Conservation (phyloP, 1,284 basidiomycete species). For the Gastroboletus turbinatus region DNA sequence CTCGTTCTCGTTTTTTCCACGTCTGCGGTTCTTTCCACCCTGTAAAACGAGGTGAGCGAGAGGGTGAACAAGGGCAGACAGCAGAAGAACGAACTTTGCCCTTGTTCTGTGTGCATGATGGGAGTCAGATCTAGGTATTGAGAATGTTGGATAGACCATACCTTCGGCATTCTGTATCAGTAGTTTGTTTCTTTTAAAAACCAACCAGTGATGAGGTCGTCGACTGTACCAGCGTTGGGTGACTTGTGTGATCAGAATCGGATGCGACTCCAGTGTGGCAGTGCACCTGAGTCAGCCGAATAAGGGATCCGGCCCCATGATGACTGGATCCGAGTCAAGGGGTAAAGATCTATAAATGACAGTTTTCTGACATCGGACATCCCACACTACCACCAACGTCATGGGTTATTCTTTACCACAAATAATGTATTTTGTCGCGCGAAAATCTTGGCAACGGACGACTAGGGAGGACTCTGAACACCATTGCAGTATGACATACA, state of each 20-base stretch:
- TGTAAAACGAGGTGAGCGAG: conserved; percentile 36
- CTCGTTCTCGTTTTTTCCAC: conserved; percentile 99
- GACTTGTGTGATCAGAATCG: conserved; percentile 1
- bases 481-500: too few species aligned
- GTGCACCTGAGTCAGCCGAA: conserved; percentile 8
- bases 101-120: conserved; percentile 58
- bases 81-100: conserved; percentile 60
- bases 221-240: neutral
- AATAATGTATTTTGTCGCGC: too few species aligned
- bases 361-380: too few species aligned
- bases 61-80: neutral
- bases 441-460: too few species aligned
- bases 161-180: conserved; percentile 26
- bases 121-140: conserved; percentile 3
- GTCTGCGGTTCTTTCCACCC: conserved; percentile 99
- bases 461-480: too few species aligned
- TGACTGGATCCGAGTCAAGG: too few species aligned
- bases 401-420: too few species aligned
- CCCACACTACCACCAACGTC: too few species aligned
- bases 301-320: neutral
- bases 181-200: neutral
- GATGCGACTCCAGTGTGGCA: conserved; percentile 7
- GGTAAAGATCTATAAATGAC: too few species aligned
- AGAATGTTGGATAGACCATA: neutral
- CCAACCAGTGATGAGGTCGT: conserved; percentile 1